phyloP scores from a whole-genome alignment of 495 filamentous ascomycete species.

The Rusavskia elegans region DNA sequence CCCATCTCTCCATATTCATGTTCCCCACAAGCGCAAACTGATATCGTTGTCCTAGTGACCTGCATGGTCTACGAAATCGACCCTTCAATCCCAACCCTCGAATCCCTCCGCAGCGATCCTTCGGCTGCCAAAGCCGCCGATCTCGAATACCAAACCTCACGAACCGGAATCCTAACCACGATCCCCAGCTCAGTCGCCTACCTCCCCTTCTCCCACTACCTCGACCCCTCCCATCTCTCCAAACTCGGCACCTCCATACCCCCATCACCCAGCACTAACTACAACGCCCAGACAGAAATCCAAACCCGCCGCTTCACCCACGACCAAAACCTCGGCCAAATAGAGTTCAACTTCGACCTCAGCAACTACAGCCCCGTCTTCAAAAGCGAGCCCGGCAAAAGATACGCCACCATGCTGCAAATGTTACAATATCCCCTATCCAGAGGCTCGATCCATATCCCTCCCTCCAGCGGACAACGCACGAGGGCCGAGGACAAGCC shows the following conservation, averaged over 20 bases:
- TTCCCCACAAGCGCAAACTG: not conserved
- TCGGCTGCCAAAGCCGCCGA: constrained; percentile 18
- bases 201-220: constrained; percentile 23
- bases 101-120: constrained; percentile 24
- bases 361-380: constrained; percentile 33
- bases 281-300: constrained; percentile 8
- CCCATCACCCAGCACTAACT: not conserved
- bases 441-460: constrained; percentile 30
- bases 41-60: constrained; percentile 18
- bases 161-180: constrained; percentile 21
- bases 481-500: constrained; percentile 14
- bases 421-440: constrained; percentile 40
- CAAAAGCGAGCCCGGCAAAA: constrained; percentile 23
- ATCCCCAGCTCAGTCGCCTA: constrained; percentile 30
- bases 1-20: no score
- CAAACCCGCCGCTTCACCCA: constrained; percentile 19
- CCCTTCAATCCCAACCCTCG: constrained; percentile 20
- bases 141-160: constrained; percentile 17
- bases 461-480: not conserved
- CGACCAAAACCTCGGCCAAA: constrained; percentile 23
- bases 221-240: constrained; percentile 6
- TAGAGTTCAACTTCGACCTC: constrained; percentile 35
- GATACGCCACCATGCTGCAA: constrained; percentile 34
- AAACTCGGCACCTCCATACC: not conserved
- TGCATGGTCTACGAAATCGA: constrained; percentile 31